Percentiles rank a stretch among this genome's conserved stretches.
Evolutionary conservation across 1,284 basidiomycete genomes (phyloP).

Genomic region (Heterobasidion irregulare): DNA sequence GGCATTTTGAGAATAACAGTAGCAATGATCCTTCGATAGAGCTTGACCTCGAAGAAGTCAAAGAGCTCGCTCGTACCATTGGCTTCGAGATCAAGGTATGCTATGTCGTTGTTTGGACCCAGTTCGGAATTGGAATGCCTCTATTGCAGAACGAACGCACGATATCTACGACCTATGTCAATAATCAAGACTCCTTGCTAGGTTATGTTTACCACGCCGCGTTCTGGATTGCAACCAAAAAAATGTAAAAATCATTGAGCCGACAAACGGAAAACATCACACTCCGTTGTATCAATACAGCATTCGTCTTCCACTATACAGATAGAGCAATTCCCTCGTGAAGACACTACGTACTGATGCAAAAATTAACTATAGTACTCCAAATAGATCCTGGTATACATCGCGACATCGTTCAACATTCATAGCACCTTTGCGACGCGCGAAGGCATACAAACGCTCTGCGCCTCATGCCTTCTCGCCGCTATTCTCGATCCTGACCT

Average conservation of each 20-base stretch:
- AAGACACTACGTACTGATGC: neutral
- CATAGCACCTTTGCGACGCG: neutral
- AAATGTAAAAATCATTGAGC: neutral
- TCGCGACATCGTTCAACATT: neutral
- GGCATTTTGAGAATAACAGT: conserved; percentile 36
- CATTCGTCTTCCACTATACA: neutral
- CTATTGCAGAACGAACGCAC: conserved; percentile 63
- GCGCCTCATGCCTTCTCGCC: neutral
- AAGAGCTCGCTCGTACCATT: conserved; percentile 62
- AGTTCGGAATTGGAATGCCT: neutral
- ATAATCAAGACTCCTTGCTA: conserved; percentile 79
- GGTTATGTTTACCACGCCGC: conserved; percentile 79
- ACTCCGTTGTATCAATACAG: neutral
- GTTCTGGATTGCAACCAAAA: conserved; percentile 81
- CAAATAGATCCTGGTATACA: neutral
- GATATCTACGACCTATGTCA: conserved; percentile 84
- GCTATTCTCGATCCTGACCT: neutral
- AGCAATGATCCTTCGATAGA: conserved; percentile 81
- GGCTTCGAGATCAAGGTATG: conserved; percentile 81
- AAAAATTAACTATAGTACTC: neutral
- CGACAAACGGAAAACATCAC: neutral
- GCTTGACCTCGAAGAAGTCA: conserved; percentile 84
- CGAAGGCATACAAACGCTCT: neutral
- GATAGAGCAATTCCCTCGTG: neutral
- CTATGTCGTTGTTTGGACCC: conserved; percentile 7